Evolutionary conservation across 352 stramenopile species (phyloP).

Genomic region (Phytopythium ostracodes): DNA sequence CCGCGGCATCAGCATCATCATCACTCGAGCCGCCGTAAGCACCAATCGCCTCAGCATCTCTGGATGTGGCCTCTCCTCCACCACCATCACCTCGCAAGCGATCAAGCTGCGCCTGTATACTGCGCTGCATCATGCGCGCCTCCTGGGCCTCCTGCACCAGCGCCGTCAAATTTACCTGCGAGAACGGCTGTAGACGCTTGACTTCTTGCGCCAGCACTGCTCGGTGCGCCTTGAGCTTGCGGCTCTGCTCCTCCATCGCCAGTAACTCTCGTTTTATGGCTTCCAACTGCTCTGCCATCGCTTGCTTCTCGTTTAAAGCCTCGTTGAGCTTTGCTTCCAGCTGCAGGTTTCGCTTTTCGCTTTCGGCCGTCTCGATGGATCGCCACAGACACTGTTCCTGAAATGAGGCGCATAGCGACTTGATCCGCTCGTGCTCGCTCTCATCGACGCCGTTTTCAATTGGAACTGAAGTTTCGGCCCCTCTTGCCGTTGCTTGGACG

Average conservation of each 20-base stretch:
- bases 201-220: constrained; percentile 62
- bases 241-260: constrained; percentile 23
- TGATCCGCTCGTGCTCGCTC: constrained; percentile 34
- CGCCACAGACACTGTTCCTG: constrained; percentile 78
- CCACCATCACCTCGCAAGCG: constrained; percentile 2
- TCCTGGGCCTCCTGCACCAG: constrained; percentile 68
- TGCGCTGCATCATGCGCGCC: constrained; percentile 70
- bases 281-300: constrained; percentile 12
- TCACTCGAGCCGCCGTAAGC: not conserved
- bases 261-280: constrained; percentile 3
- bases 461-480: not conserved
- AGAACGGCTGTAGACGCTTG: constrained; percentile 62
- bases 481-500: not conserved
- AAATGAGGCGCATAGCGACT: constrained; percentile 55
- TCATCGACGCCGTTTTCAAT: constrained; percentile 7
- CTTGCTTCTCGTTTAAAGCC: constrained; percentile 14
- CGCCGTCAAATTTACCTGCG: constrained; percentile 54
- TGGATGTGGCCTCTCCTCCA: not conserved
- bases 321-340: constrained; percentile 17
- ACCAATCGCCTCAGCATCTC: not conserved
- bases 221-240: constrained; percentile 49
- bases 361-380: constrained; percentile 61
- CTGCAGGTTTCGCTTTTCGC: constrained; percentile 30
- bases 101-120: constrained; percentile 45
- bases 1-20: not conserved